Evolutionary conservation across 2,329 filamentous ascomycete genomes (phyloP).

Genomic region (Botrytis fabae): DNA sequence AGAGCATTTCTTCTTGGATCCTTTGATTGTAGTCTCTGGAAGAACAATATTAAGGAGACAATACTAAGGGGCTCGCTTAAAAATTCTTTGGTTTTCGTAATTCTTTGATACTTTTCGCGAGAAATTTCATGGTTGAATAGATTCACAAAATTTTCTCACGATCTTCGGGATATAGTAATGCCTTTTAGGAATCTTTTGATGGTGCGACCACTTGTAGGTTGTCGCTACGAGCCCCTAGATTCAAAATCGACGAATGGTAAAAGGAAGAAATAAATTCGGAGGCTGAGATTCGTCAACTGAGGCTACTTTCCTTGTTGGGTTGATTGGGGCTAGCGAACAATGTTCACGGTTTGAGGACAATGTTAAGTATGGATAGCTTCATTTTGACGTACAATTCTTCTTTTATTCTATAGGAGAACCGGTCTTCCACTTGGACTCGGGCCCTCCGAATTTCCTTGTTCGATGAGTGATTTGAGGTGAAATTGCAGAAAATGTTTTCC

Average conservation of each 20-base stretch:
- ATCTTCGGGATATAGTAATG: neutral
- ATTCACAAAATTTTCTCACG: neutral
- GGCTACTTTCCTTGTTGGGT: neutral
- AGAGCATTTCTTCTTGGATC: neutral
- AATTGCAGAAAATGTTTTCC: neutral
- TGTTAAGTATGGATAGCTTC: constrained; percentile 1
- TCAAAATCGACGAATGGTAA: neutral
- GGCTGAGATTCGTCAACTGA: neutral
- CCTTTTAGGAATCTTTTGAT: neutral
- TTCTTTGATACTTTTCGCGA: constrained; percentile 1
- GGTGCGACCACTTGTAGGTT: too few species aligned
- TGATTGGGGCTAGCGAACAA: neutral
- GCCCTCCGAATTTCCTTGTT: constrained; percentile 1
- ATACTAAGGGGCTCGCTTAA: constrained; percentile 20
- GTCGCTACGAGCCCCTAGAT: neutral
- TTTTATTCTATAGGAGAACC: neutral
- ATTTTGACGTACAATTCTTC: neutral
- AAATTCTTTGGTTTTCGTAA: neutral
- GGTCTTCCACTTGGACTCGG: neutral
- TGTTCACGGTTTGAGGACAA: neutral
- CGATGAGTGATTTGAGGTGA: neutral
- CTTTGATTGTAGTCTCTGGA: neutral
- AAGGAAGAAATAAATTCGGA: neutral
- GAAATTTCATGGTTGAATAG: neutral
- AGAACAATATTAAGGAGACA: constrained; percentile 17